Percentiles rank a stretch among this genome's conserved stretches.
phyloP scores from a whole-genome alignment of 257 asterid genomes.

The Scutellaria galericulata region DNA sequence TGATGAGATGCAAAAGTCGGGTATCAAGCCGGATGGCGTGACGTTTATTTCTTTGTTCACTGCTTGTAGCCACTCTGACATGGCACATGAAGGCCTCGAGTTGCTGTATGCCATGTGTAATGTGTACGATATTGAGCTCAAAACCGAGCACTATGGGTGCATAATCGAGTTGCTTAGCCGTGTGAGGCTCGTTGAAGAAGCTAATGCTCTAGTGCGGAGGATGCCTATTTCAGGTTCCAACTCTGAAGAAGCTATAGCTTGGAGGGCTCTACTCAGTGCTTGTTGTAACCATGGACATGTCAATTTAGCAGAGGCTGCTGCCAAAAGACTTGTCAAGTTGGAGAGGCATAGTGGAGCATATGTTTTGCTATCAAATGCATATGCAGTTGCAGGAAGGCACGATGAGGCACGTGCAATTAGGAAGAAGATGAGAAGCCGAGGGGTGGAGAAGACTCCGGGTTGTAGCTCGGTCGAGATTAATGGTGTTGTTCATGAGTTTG shows the following conservation, averaged over 20 bases:
- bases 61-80: constrained; percentile 69
- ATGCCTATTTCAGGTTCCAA: constrained; percentile 45
- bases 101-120: constrained; percentile 52
- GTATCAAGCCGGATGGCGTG: constrained; percentile 56
- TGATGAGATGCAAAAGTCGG: constrained; percentile 52
- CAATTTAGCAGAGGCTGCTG: constrained; percentile 62
- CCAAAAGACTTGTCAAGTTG: constrained; percentile 54
- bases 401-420: constrained; percentile 47
- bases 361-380: constrained; percentile 64
- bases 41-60: constrained; percentile 66
- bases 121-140: constrained; percentile 57
- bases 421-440: constrained; percentile 56
- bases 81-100: constrained; percentile 61
- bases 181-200: constrained; percentile 61
- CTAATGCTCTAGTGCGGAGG: constrained; percentile 46
- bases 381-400: constrained; percentile 65
- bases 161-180: constrained; percentile 62
- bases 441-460: constrained; percentile 74
- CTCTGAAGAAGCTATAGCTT: constrained; percentile 60
- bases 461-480: constrained; percentile 74
- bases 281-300: constrained; percentile 51
- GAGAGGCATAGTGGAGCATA: constrained; percentile 75
- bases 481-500: constrained; percentile 63
- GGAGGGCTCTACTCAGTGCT: constrained; percentile 75
- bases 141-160: constrained; percentile 73